Evolutionary conservation across 257 asterid species (phyloP), one percentile per base, ranked within the genome.

Genomic region (Knoxia roxburghii): DNA sequence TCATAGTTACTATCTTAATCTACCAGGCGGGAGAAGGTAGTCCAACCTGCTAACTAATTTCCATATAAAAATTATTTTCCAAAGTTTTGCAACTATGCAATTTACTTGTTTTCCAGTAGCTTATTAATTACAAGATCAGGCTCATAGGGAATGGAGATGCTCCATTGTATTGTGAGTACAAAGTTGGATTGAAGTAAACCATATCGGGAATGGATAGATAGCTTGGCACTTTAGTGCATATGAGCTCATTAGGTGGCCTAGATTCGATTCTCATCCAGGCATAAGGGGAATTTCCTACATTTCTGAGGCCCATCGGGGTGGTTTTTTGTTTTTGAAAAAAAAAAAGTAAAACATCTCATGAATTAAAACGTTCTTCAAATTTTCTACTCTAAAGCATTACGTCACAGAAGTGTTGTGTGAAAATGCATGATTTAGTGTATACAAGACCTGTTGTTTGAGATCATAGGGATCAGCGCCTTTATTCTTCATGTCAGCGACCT

Each of bases 401-500:
- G n/a, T n/a, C n/a, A n/a, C 41, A 37, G 41, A 9, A 26, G 20
- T 64, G 17, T 18, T 65, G 14, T 45, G 46, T 24, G 64, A 58
- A 46, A 46, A 54, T 27, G n/a, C 35, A 68, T 49, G 12, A 66
- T 49, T 6, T 26, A 35, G 39, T 27, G 52, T 60, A 27, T 68
- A 72, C 64, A 61, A 48, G 48, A 87, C 97, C 98, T 92, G 96
- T 61, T 92, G 98, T 67, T 89, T 92, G 85, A 86, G 86, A 68
- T 89, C 96, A 66, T 89, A 84, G 6, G 91, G 93, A 83, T 92
- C 96, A 37, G 96, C 95, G 11, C 85, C 84, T 11, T 83, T 83
- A 49, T 86, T 79, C 84, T 89, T 92, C 97, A 87, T 92, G 45
- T 89, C 90, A 68, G 91, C 87, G 33, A 94, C 87, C 77, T 92